A percentile compares a stretch with the other conserved stretches of the same genome.
phyloP scores from a whole-genome alignment of 106 monocot genomes.

The Platanthera guangdongensis region DNA sequence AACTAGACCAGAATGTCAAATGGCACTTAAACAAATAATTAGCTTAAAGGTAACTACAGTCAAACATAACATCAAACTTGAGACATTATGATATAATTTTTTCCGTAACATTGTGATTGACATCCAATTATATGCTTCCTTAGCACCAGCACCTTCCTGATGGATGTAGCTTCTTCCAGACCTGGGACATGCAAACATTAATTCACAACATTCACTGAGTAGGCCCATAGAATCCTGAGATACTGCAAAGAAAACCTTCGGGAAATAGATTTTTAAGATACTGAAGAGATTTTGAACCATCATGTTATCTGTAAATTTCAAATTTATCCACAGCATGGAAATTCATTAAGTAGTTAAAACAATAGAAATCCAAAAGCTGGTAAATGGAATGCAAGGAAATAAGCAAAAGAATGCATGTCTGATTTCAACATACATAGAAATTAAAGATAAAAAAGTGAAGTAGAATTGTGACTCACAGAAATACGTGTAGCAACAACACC shows the following conservation, averaged over 20 bases:
- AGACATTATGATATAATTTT: too few species aligned
- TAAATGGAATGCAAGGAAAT: not conserved
- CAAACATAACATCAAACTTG: too few species aligned
- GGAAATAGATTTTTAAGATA: not conserved
- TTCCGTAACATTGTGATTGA: too few species aligned
- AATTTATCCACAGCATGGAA: too few species aligned
- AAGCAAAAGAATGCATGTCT: not conserved
- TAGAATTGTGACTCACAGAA: slow-evolving; percentile 41
- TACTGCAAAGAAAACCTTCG: not conserved
- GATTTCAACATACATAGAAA: not conserved
- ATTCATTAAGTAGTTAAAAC: not conserved
- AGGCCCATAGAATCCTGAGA: not conserved
- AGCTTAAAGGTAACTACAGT: too few species aligned
- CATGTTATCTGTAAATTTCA: too few species aligned
- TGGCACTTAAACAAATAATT: too few species aligned
- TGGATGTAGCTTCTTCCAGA: not conserved
- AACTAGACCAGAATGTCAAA: too few species aligned
- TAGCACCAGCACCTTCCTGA: not conserved
- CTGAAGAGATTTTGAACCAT: too few species aligned
- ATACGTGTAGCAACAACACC: slow-evolving; percentile 97
- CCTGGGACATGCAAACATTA: not conserved
- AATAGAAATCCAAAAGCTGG: not conserved
- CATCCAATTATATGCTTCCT: too few species aligned
- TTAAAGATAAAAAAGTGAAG: not conserved
- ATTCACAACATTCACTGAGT: not conserved